phyloP scores from a whole-genome alignment of 2,329 filamentous ascomycete species.

The Fonsecaea nubica region DNA sequence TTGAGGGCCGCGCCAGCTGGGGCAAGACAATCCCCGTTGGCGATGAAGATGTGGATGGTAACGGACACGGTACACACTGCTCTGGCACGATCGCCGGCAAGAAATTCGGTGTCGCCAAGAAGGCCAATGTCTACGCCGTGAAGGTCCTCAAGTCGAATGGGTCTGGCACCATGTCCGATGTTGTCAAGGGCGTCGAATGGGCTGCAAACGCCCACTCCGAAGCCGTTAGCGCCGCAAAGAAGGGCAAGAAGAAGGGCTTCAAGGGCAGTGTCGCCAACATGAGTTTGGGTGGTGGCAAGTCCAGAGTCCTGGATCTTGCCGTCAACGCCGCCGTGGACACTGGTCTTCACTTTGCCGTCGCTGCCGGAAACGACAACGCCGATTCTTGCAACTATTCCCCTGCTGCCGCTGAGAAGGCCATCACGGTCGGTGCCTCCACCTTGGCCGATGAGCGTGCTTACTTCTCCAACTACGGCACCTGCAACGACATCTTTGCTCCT shows the following conservation, averaged over 20 bases:
- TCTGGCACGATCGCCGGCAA: conserved; percentile 96
- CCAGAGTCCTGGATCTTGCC: conserved; percentile 83
- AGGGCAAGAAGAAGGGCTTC: conserved; percentile 91
- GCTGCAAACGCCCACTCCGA: conserved; percentile 80
- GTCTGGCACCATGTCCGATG: conserved; percentile 97
- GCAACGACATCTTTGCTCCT: conserved; percentile 98
- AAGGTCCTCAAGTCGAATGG: conserved; percentile 98
- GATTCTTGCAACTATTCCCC: conserved; percentile 99
- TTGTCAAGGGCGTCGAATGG: conserved; percentile 97
- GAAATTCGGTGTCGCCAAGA: conserved; percentile 99
- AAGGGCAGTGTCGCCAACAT: conserved; percentile 99
- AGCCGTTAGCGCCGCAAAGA: conserved; percentile 78
- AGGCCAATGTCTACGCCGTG: conserved; percentile 94
- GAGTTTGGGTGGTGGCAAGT: conserved; percentile 98
- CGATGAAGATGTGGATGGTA: conserved; percentile 87
- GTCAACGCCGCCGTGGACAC: conserved; percentile 92
- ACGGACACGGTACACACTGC: conserved; percentile 98
- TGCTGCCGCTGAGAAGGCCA: conserved; percentile 85
- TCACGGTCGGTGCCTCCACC: conserved; percentile 95
- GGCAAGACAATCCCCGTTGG: conserved; percentile 90
- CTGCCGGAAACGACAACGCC: conserved; percentile 97
- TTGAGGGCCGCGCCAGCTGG: conserved; percentile 94
- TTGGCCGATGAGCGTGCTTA: conserved; percentile 95
- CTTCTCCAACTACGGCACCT: conserved; percentile 98
- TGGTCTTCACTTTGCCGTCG: conserved; percentile 96